Evolutionary conservation across 768 basidiomycete genomes (phyloP).

Genomic region (Hygrophoropsis aurantiaca): DNA sequence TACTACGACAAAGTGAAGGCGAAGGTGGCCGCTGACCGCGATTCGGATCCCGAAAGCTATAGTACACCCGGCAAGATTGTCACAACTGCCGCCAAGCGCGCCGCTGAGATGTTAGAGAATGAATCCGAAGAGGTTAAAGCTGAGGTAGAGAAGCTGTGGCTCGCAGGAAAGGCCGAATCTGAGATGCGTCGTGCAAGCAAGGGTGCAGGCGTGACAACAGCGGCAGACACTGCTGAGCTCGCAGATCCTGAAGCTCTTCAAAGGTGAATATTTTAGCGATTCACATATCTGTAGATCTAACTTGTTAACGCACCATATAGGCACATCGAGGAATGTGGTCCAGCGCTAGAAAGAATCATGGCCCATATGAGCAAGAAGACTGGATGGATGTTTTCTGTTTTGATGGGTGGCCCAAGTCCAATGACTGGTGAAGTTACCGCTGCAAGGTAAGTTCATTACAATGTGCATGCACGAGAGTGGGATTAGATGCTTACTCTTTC

Average conservation of each 20-base stretch:
- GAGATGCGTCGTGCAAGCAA: too few species aligned
- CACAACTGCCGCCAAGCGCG: too few species aligned
- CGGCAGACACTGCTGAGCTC: too few species aligned
- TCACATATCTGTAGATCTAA: not conserved
- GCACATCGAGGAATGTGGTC: not conserved
- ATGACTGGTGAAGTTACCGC: not conserved
- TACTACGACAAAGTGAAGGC: not conserved
- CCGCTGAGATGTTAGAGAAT: not conserved
- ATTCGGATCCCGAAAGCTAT: not conserved
- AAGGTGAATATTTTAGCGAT: too few species aligned
- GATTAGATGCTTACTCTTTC: too few species aligned
- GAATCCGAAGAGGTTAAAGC: not conserved
- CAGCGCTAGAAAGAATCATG: conserved; percentile 1
- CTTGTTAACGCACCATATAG: not conserved
- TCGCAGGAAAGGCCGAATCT: too few species aligned
- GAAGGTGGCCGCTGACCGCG: not conserved
- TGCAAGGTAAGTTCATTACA: not conserved
- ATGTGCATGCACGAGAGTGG: too few species aligned
- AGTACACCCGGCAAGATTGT: too few species aligned
- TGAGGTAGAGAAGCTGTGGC: not conserved
- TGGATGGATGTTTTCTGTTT: conserved; percentile 1
- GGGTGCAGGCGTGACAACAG: too few species aligned
- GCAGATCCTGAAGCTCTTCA: too few species aligned
- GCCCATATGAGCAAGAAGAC: not conserved
- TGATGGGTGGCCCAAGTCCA: conserved; percentile 6